Evolutionary conservation across 1,284 basidiomycete genomes (phyloP).

Genomic region (Stygiomarasmius scandens): DNA sequence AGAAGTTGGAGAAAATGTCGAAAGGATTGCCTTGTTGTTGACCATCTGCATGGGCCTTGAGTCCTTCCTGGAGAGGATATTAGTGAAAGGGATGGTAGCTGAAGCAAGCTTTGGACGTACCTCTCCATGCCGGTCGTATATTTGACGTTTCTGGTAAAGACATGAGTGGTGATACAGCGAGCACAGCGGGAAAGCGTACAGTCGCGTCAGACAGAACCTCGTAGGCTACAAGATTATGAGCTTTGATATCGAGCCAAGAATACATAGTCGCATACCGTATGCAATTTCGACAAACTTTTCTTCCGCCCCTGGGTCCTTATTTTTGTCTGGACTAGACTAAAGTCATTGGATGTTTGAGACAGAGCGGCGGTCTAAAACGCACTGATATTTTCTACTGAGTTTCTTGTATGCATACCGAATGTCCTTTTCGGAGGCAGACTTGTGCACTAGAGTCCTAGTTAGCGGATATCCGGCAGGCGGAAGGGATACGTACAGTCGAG

Average conservation of each 20-base stretch:
- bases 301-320: conserved; percentile 81
- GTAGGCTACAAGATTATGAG: conserved; percentile 63
- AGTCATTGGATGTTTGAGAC: background rate
- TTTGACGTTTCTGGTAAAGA: conserved; percentile 74
- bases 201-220: conserved; percentile 85
- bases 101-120: conserved; percentile 35
- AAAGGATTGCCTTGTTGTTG: conserved; percentile 83
- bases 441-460: conserved; percentile 58
- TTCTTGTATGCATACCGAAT: conserved; percentile 92
- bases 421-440: conserved; percentile 81
- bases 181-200: conserved; percentile 42
- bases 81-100: background rate
- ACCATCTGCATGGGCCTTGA: conserved; percentile 85
- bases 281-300: conserved; percentile 89
- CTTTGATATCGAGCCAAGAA: conserved; percentile 1
- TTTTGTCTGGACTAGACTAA: conserved; percentile 77
- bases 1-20: conserved; percentile 91
- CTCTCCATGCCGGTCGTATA: conserved; percentile 92
- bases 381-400: conserved; percentile 84
- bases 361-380: background rate
- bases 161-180: background rate
- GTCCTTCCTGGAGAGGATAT: conserved; percentile 61
- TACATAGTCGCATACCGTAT: conserved; percentile 59
- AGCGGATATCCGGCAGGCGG: conserved; percentile 27
- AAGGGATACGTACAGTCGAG: conserved; percentile 63